Percentiles rank a stretch among this genome's conserved stretches.
These are phyloP conservation scores for Amanita fuliginea DNA, from an alignment of 768 basidiomycete genomes.

Conservation along the genomic window DNA sequence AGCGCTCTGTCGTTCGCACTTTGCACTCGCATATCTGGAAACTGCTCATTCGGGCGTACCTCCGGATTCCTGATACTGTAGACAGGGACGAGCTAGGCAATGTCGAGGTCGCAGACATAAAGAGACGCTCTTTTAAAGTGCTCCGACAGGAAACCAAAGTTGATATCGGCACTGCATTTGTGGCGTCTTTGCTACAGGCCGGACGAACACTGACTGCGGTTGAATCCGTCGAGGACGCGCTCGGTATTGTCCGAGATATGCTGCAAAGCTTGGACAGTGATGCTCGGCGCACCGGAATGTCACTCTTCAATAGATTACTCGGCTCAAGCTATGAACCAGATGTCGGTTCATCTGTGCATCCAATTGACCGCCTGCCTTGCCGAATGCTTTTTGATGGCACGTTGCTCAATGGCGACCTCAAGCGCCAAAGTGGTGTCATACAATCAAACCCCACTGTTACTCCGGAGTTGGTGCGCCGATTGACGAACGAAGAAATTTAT, in stretches of 20 bases:
- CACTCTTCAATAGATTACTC: slow-evolving; percentile 5
- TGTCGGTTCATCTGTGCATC: neutral
- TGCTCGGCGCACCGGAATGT: slow-evolving; percentile 1
- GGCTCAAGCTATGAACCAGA: neutral
- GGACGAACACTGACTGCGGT: neutral
- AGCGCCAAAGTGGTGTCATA: neutral
- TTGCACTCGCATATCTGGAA: slow-evolving; percentile 39
- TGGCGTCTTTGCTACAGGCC: slow-evolving; percentile 24
- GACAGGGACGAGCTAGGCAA: slow-evolving; percentile 9
- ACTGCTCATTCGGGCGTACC: slow-evolving; percentile 46
- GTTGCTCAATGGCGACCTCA: slow-evolving; percentile 5
- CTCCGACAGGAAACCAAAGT: slow-evolving; percentile 35
- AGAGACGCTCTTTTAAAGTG: slow-evolving; percentile 24
- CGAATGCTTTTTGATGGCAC: slow-evolving; percentile 7
- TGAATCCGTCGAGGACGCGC: slow-evolving; percentile 2
- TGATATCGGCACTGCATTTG: slow-evolving; percentile 32
- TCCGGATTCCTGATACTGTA: slow-evolving; percentile 21
- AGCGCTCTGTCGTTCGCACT: slow-evolving; percentile 21
- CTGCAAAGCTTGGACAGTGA: slow-evolving; percentile 5
- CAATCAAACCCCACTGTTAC: slow-evolving; percentile 1
- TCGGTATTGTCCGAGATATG: slow-evolving; percentile 7
- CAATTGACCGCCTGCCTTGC: neutral
- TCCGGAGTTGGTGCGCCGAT: slow-evolving; percentile 9
- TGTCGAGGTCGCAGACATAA: slow-evolving; percentile 9
- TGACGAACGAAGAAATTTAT: slow-evolving; percentile 16